phyloP scores from a whole-genome alignment of 192 early-diverging fungal genomes.

The Cetraspora pellucida region DNA sequence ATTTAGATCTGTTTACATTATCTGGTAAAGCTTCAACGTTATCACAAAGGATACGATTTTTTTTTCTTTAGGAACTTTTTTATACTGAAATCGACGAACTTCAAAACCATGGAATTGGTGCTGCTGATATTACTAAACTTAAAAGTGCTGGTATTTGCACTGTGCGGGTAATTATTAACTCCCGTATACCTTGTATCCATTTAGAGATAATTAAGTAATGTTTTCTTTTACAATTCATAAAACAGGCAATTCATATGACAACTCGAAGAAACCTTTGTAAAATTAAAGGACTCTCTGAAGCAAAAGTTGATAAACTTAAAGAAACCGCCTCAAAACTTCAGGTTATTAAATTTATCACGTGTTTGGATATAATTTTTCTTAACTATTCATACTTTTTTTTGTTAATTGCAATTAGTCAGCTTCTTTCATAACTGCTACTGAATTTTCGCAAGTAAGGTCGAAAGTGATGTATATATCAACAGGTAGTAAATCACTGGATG shows the following conservation, averaged over 20 bases:
- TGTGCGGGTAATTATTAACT: constrained; percentile 54
- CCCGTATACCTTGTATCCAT: neutral
- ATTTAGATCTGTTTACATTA: neutral
- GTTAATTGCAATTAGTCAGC: constrained; percentile 34
- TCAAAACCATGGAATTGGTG: constrained; percentile 72
- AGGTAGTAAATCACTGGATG: constrained; percentile 78
- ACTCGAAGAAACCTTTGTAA: constrained; percentile 63
- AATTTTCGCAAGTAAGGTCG: constrained; percentile 55
- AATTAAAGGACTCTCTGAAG: constrained; percentile 83
- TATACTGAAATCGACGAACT: constrained; percentile 55
- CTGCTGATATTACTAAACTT: constrained; percentile 78
- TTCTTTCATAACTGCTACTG: constrained; percentile 73
- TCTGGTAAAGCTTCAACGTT: neutral
- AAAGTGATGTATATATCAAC: constrained; percentile 72
- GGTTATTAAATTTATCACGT: constrained; percentile 19
- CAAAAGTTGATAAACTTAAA: constrained; percentile 87
- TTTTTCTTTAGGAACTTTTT: constrained; percentile 36
- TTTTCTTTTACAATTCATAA: neutral
- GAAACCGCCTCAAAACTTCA: constrained; percentile 72
- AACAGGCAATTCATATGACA: constrained; percentile 75
- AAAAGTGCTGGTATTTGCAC: constrained; percentile 78
- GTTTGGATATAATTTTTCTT: neutral
- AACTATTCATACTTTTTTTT: neutral
- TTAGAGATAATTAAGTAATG: neutral
- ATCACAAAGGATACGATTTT: no score